Evolutionary conservation across 139 green algal genomes (phyloP).

Genomic region (Micractinium sp.): DNA sequence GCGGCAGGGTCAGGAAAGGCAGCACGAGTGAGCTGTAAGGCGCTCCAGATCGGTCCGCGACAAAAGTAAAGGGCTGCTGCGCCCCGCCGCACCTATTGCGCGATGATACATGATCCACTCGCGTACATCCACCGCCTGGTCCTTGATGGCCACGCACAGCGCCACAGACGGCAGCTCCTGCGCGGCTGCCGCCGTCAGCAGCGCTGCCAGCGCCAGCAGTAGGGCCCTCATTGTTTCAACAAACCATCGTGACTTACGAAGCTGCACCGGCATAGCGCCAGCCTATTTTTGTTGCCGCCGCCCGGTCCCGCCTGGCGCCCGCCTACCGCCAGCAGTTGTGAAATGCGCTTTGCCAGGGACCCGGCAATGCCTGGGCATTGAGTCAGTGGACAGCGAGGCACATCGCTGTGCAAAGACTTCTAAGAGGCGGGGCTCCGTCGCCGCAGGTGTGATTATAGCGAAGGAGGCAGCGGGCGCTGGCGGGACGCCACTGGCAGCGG

Average conservation of each 20-base stretch:
- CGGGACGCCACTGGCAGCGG: too few species aligned
- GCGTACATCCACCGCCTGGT: conserved; percentile 48
- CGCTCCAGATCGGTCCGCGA: background rate
- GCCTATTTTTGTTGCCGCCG: background rate
- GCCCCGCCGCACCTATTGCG: conserved; percentile 35
- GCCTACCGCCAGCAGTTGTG: too few species aligned
- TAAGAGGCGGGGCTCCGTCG: too few species aligned
- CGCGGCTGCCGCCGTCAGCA: background rate
- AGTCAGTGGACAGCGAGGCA: too few species aligned
- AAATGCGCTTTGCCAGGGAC: too few species aligned
- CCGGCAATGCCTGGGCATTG: too few species aligned
- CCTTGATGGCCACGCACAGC: conserved; percentile 46
- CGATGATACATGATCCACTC: conserved; percentile 56
- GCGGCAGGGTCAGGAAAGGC: background rate
- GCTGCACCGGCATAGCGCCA: background rate
- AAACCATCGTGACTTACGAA: background rate
- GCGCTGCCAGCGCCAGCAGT: background rate
- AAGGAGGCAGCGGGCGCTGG: too few species aligned
- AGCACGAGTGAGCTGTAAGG: background rate
- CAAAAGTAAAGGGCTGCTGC: background rate
- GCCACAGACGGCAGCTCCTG: conserved; percentile 17
- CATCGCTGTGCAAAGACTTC: too few species aligned
- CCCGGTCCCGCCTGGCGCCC: too few species aligned
- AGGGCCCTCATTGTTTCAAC: background rate
- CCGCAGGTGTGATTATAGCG: too few species aligned